Conservation (phyloP, 805 yeast species). For the Ogataea methylovora region DNA sequence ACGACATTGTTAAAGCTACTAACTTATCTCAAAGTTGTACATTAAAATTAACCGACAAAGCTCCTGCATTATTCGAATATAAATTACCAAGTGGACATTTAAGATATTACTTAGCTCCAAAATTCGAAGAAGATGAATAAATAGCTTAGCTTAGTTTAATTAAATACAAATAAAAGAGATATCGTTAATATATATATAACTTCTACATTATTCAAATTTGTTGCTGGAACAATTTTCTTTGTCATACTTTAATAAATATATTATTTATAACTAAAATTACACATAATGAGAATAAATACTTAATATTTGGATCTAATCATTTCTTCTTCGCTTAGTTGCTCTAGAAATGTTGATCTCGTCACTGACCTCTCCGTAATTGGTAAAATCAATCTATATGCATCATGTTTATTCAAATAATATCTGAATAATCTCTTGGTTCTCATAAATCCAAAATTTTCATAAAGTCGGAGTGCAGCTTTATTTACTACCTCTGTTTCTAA, state of each 20-base stretch:
- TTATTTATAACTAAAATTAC: no score
- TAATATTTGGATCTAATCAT: constrained; percentile 18
- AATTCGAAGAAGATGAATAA: constrained; percentile 88
- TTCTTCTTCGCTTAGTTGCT: constrained; percentile 4
- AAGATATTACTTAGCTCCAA: constrained; percentile 95
- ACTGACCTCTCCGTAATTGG: constrained; percentile 64
- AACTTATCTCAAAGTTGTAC: constrained; percentile 70
- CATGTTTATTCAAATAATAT: constrained; percentile 87
- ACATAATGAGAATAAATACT: no score
- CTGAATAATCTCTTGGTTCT: constrained; percentile 56
- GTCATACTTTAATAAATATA: no score
- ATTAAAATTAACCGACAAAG: constrained; percentile 78
- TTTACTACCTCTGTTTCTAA: constrained; percentile 89
- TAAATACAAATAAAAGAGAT: no score
- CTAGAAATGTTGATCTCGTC: constrained; percentile 22
- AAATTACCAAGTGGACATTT: constrained; percentile 86
- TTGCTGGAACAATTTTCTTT: no score
- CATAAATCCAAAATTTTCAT: constrained; percentile 30
- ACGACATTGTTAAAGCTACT: constrained; percentile 89
- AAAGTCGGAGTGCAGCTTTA: constrained; percentile 25
- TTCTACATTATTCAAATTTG: no score
- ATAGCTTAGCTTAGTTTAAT: no score
- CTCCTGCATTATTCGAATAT: constrained; percentile 92
- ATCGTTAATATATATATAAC: no score
- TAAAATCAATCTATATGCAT: constrained; percentile 80